Base-by-base conservation (phyloP, 179 eudicot species). In the Camellia oleifera region DNA sequence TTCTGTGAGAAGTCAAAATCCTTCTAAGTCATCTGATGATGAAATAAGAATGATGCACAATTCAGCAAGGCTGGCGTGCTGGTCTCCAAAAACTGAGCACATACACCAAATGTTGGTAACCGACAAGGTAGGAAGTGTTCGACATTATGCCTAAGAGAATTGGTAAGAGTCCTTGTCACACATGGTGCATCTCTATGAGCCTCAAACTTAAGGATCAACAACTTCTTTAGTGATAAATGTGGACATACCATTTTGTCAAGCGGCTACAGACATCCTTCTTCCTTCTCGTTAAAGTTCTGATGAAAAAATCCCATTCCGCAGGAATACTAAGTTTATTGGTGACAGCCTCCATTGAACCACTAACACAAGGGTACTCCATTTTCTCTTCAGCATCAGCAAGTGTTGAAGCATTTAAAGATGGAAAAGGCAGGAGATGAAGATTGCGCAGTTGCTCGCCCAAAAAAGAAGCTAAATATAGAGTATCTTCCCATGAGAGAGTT, bases 391-490 rank as follows among this genome's bases (percentile, higher is more conserved):
- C 56, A 44, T 66, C 72, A 63, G 84, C 77, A 56, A 82, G 76
- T 2, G 74, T 72, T 72, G 83, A 83, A 74, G 82, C 83, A 75
- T 81, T 82, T 62, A 82, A 79, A 75, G 88, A 78, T 44, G 93
- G 98, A 76, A 87, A 71, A 75, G 94, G 98, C 87, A 96, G 72
- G 77, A 78, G 69, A 78, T 91, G 96, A 82, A 96, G 96, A 87
- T 88, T 86, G 53, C 76, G 92, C 69, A 96, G 80, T 83, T 94
- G 93, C 85, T 94, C 88, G 45, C 99, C 98, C 82, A 96, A 67
- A 85, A 96, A 96, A 17, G 96, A 96, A 86, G 99, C 97, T 81
- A 96, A 86, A 86, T 85, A 86, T 61, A 90, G 83, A 75, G 85
- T 71, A 54, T 91, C 97, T 77, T 92, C 88, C 88, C 79, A 86